phyloP scores from a whole-genome alignment of 495 filamentous ascomycete species.

The Staphylotrichum tortipilum region DNA sequence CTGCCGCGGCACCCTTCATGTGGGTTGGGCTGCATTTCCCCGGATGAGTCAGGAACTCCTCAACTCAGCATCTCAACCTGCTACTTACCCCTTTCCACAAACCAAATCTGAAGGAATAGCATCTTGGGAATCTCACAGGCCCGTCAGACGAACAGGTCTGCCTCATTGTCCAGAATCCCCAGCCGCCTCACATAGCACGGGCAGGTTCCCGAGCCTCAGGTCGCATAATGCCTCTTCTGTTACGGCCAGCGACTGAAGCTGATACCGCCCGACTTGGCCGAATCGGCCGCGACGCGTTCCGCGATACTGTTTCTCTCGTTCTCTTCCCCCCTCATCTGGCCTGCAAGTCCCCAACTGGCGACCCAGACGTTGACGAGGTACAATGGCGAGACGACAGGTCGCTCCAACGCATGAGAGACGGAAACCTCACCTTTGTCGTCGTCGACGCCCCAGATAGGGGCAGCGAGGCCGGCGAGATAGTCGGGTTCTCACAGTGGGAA shows the following conservation, averaged over 20 bases:
- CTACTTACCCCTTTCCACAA: no score
- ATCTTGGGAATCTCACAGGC: no score
- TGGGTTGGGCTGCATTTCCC: no score
- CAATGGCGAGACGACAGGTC: conserved; percentile 13
- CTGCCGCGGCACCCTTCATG: no score
- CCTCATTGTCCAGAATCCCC: no score
- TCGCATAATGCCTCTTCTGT: conserved; percentile 11
- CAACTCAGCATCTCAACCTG: no score
- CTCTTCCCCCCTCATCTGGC: conserved; percentile 17
- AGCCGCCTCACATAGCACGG: not conserved
- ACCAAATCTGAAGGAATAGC: no score
- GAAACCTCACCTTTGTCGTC: conserved; percentile 14
- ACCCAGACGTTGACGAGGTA: conserved; percentile 8
- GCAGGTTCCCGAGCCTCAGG: not conserved
- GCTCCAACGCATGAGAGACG: conserved; percentile 11
- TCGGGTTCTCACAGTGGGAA: conserved; percentile 23
- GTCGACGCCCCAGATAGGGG: conserved; percentile 10
- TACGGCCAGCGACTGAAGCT: conserved; percentile 14
- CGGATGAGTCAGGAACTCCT: no score
- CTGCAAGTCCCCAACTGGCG: not conserved
- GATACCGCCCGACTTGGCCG: conserved; percentile 11
- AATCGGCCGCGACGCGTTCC: conserved; percentile 15
- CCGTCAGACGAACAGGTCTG: no score
- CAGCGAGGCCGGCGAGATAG: not conserved
- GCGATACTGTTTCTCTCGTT: conserved; percentile 2